phyloP scores from a whole-genome alignment of 345 rosid species.

The Mallotus nudiflorus region DNA sequence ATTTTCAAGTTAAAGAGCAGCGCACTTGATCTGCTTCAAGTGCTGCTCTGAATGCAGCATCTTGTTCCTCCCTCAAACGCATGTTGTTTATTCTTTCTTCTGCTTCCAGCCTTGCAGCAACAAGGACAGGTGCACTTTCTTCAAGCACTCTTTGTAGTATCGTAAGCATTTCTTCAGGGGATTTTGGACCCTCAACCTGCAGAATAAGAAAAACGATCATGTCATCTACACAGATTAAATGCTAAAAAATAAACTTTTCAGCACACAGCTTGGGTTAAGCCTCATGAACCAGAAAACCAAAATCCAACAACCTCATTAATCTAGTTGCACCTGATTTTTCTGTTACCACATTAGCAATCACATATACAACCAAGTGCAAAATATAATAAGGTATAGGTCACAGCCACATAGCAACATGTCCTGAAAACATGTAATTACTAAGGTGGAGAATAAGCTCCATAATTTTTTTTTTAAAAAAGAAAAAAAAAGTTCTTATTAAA shows the following conservation, averaged over 20 bases:
- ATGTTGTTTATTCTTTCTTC: slow-evolving; percentile 86
- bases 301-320: background rate
- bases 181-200: slow-evolving; percentile 91
- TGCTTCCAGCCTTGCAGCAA: slow-evolving; percentile 83
- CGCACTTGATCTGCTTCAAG: slow-evolving; percentile 98
- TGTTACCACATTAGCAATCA: background rate
- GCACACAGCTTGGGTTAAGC: background rate
- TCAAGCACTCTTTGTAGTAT: slow-evolving; percentile 85
- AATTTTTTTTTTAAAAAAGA: background rate
- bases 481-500: background rate
- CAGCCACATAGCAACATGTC: background rate
- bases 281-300: background rate
- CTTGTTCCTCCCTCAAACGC: slow-evolving; percentile 95
- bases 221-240: background rate
- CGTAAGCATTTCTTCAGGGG: slow-evolving; percentile 75
- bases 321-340: background rate
- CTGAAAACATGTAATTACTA: background rate
- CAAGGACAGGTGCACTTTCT: slow-evolving; percentile 87
- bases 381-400: background rate
- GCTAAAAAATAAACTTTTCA: background rate
- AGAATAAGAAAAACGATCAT: slow-evolving; percentile 12
- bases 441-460: background rate
- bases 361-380: background rate
- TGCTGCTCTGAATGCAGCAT: slow-evolving; percentile 95
- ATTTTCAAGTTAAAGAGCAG: background rate